These are phyloP conservation scores for Cystofilobasidium bisporidii DNA, from an alignment of 768 basidiomycete species.

Conservation along the genomic window DNA sequence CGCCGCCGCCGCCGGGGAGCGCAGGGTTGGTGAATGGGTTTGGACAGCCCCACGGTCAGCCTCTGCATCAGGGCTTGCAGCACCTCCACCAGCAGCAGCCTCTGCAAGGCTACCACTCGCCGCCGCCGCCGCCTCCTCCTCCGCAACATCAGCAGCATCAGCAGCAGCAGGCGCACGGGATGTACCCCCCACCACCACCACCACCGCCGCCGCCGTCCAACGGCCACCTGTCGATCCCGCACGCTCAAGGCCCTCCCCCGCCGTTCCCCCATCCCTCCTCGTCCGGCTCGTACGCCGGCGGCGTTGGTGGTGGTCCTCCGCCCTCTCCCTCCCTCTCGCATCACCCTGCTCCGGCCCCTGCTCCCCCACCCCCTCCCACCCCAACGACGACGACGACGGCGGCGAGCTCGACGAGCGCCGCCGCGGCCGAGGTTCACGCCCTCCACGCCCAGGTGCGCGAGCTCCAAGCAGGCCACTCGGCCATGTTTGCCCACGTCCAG, in stretches of 20 bases:
- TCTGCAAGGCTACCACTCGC: neutral
- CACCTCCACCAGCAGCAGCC: neutral
- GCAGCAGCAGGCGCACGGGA: neutral
- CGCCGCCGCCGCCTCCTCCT: neutral
- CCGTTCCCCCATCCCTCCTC: neutral
- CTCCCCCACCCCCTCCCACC: too few species aligned
- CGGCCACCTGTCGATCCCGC: too few species aligned
- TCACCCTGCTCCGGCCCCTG: too few species aligned
- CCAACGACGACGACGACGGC: too few species aligned
- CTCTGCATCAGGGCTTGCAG: too few species aligned
- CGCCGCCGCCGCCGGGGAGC: neutral
- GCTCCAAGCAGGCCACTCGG: constrained; percentile 19
- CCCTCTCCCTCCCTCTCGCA: neutral
- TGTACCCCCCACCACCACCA: neutral
- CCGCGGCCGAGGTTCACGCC: neutral
- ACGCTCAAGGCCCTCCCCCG: neutral
- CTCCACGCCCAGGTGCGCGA: constrained; percentile 15
- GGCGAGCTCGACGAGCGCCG: too few species aligned
- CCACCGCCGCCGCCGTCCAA: neutral
- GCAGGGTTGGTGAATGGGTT: neutral
- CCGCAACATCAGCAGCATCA: too few species aligned
- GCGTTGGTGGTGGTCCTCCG: too few species aligned
- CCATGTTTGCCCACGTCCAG: constrained; percentile 44
- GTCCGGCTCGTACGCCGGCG: neutral
- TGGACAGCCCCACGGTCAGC: too few species aligned